Evolutionary conservation across 129 eudicot species (phyloP).

Genomic region (Heracleum sosnowskyi): DNA sequence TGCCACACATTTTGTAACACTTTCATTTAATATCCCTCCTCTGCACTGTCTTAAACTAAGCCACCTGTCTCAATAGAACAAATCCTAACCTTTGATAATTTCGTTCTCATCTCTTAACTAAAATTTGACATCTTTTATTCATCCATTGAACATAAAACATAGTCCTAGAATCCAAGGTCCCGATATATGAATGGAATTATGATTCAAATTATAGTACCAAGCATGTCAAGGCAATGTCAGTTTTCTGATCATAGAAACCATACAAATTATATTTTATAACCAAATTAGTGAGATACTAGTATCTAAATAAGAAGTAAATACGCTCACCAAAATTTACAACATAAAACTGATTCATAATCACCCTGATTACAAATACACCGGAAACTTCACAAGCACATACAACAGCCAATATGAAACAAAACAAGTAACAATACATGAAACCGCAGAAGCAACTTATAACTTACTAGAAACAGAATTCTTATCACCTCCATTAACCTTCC

Average conservation of each 20-base stretch:
- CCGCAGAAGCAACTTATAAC: constrained; percentile 13
- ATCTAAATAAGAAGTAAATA: background rate
- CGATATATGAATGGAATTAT: background rate
- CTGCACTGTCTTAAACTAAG: background rate
- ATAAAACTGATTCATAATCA: background rate
- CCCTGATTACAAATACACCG: background rate
- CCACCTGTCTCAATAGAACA: background rate
- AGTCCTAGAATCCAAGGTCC: background rate
- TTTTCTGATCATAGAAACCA: background rate
- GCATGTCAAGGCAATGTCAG: background rate
- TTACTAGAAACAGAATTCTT: constrained; percentile 45
- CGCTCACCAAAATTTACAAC: background rate
- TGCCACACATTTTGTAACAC: background rate
- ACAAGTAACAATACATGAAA: background rate
- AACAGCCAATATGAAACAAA: background rate
- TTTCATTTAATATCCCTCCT: background rate
- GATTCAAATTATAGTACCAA: background rate
- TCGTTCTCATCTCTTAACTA: background rate
- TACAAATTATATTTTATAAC: background rate
- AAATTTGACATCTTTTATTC: background rate
- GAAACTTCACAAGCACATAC: background rate
- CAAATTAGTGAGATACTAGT: background rate
- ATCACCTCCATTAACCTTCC: constrained; percentile 27
- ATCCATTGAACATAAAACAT: background rate
- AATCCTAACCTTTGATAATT: background rate